Base-by-base conservation (phyloP, 2,329 filamentous ascomycete genomes). In the Epicoccum sorghinum region DNA sequence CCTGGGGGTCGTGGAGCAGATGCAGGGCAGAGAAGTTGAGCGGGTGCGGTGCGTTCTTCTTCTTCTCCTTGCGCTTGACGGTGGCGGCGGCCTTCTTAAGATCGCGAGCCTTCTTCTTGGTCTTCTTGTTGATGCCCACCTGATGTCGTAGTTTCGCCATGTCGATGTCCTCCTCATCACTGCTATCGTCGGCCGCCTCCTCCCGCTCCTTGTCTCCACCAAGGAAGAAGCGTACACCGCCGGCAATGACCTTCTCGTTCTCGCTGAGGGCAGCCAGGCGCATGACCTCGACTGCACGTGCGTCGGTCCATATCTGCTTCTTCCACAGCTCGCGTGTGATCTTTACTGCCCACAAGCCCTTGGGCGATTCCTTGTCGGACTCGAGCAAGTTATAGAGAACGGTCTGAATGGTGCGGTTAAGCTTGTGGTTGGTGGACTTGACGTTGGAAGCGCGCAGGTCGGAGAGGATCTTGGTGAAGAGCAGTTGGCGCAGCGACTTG, bases 11-110 rank as follows among this genome's bases (percentile, higher is more conserved):
- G 73, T 97, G 90, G 3, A 99, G 82, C 22, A 99, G 83, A 73
- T 99, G 95, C 36, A 99, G 82, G 0, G 95, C 95, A 0, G 93
- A 97, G 75, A 99, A 99, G 79, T 99, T 99, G 61, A 99, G 84
- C 1, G 89, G 87, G 67, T 96, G 90, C 3, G 92, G 90, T 60
- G 90, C 86, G 61, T 86, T 86, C 84, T 96, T 97, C 81, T 96
- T 96, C 70, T 87, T 87, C 72, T 96, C 91, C 69, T 89, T 75
- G 59, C 69, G 87, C 79, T 91, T 96, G 36, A 96, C 84, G 60
- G 88, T 90, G n/a, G 87, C 85, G 3, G 92, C 84, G 0, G 95
- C 95, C 72, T 87, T 91, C 52, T 90, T 89, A 47, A 96, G 84
- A 29, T 86, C 84, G 66, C 89, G 89, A 46, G 88, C 85, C 64